Base-by-base conservation (phyloP, 805 yeast genomes). In the Saccharomycopsis sp. region DNA sequence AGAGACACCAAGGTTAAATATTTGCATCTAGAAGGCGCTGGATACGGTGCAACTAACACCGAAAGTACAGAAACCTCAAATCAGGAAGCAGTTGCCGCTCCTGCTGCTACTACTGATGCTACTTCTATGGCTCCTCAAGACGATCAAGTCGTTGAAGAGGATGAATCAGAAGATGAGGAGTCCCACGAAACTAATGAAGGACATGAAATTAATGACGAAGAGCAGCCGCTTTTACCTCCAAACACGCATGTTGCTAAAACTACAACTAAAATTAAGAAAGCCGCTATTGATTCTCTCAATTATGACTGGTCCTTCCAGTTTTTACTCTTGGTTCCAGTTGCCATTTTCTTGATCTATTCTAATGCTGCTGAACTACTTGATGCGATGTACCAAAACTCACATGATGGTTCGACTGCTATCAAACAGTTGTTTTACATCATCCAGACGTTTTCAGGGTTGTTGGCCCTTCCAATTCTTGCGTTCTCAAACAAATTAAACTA, bases 261-360 rank as follows among this genome's bases (percentile, higher is more conserved):
- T 23, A 41, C 41, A 47, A 9, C 47, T 49, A 22, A 51, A 53
- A 15, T 19, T 22, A 53, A 53, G 55, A 38, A 54, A 44, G 9
- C 25, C 29, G 53, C 47, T 3, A 50, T 56, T 2, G 62, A 66
- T 54, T 79, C 83, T 2, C 78, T 80, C 53, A 79, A 85, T 47
- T 89, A 86, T 67, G 96, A 87, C 65, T 91, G 97, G 97, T 77
- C 85, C 15, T 63, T 89, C 17, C 96, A 91, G 69, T 89, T 81
- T 65, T 63, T 88, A 35, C 62, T 84, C 1, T 68, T 86, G 17
- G 89, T 86, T 14, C 97, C 97, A 1, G 56, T 86, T 14, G 72
- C 86, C 1, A 73, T 84, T 2, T 76, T 79, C 38, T 66, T 85
- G 41, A 66, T 84, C n/a, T 78, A 81, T 64, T 78, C 80, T 58